phyloP scores from a whole-genome alignment of 2,329 filamentous ascomycete species.

The Dactylonectria estremocensis region DNA sequence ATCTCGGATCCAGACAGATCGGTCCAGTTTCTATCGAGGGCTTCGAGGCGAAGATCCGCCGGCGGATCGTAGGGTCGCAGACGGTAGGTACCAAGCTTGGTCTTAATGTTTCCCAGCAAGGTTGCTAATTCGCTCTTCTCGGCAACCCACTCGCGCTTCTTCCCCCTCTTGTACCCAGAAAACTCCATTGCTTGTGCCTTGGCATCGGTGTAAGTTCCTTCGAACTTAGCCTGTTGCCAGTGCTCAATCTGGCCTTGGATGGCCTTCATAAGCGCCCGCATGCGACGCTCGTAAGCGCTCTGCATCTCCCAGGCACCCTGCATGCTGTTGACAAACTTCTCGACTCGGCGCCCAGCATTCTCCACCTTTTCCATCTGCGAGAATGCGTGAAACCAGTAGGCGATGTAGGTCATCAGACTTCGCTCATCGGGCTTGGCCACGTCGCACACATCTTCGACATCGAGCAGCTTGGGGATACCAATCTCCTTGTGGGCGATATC shows the following conservation, averaged over 20 bases:
- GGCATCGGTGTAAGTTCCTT: slow-evolving; percentile 92
- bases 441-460: slow-evolving; percentile 98
- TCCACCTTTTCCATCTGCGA: slow-evolving; percentile 99
- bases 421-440: slow-evolving; percentile 96
- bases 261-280: slow-evolving; percentile 84
- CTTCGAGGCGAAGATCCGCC: slow-evolving; percentile 83
- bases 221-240: slow-evolving; percentile 87
- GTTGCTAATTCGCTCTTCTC: slow-evolving; percentile 97
- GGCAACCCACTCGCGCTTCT: slow-evolving; percentile 96
- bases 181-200: slow-evolving; percentile 89
- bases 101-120: slow-evolving; percentile 97
- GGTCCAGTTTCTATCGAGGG: slow-evolving; percentile 87
- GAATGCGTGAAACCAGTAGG: slow-evolving; percentile 99
- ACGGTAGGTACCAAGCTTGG: slow-evolving; percentile 95
- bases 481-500: slow-evolving; percentile 97
- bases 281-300: slow-evolving; percentile 92
- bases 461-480: slow-evolving; percentile 93
- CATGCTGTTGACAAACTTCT: slow-evolving; percentile 99
- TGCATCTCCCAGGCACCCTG: slow-evolving; percentile 99
- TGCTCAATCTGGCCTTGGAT: slow-evolving; percentile 80
- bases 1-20: slow-evolving; percentile 87
- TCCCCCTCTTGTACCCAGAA: slow-evolving; percentile 88
- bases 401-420: slow-evolving; percentile 99
- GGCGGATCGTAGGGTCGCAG: slow-evolving; percentile 93
- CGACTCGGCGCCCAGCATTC: slow-evolving; percentile 94